Evolutionary conservation across 176 grass and related monocot species (phyloP), one percentile per base, ranked within the genome.

Genomic region (Hordeum marinum): DNA sequence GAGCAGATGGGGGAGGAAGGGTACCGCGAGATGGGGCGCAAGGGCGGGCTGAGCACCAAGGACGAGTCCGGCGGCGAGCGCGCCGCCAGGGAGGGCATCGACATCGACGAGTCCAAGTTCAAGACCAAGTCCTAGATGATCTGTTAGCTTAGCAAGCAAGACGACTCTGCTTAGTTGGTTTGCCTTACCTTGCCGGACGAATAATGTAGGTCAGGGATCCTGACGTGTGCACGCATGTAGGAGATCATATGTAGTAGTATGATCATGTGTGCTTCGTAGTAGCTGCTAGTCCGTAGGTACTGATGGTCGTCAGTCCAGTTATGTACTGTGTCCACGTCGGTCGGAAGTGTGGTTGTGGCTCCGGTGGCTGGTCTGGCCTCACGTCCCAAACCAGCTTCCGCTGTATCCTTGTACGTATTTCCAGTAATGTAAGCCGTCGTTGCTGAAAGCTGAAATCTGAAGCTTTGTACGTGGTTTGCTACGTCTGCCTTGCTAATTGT

Each of bases 51-150:
- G 64, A 86, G 78, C 83, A 86, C 83, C 64, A 86, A 4, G 2
- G 90, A 92, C 0, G 90, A 89, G 79, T 46, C 87, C 67, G 83
- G 87, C 35, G 87, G 83, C 25, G 90, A 86, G 58, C 87, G 76
- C 26, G 83, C 85, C 4, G 85, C 80, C 13, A 78, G 57, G 9
- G 90, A 88, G 75, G 93, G 88, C 3, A 31, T 90, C 40, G n/a
- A 83, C 18, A 67, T 92, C 72, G 90, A 95, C 71, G 90, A 95
- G 76, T 88, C 90, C 75, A 95, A 92, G 90, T 89, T 84, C 62
- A 88, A 40, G 68, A 90, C 77, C 65, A 77, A 71, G 29, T 77
- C 68, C 41, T 85, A 87, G 74, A 60, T 48, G 15, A 8, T 20
- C 50, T 2, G 9, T 42, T 60, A 24, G n/a, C 57, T 0, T 61